Base-by-base conservation (phyloP, 2,329 filamentous ascomycete genomes). In the Paraphoma sp. region DNA sequence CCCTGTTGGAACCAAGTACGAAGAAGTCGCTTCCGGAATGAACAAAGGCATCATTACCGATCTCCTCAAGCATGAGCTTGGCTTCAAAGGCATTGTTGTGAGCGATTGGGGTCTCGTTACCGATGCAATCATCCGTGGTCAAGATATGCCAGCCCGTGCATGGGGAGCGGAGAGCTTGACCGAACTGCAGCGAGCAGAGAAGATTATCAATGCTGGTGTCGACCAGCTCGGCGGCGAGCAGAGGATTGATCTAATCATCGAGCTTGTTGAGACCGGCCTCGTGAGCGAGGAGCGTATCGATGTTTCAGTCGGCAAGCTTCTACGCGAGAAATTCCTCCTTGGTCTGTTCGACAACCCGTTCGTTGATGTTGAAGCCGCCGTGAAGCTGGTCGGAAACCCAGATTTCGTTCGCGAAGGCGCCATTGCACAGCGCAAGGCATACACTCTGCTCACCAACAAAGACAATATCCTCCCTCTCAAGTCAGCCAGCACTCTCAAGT, bases 81-180 rank as follows among this genome's bases (percentile, higher is more conserved):
- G 82, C 2, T 85, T 83, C 53, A 63, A 82, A 0, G 83, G 83
- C 1, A 82, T 84, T n/a, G 76, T 85, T 0, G 74, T 80, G 2
- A 82, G 80, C 0, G 83, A 85, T 56, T 85, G 83, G 83, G 81
- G 82, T 1, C 73, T 85, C 3, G 75, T 85, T 18, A 84, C 82
- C 0, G 80, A 83, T 45, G 64, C 65, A 0, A 56, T 68, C 1
- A 79, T 83, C 30, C 29, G 61, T 0, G 81, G 80, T 1, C 78
- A 82, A 60, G 70, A 79, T 33, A 79, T 82, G 77, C 79, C 79
- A 0, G 81, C 81, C 0, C 77, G 81, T 10, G 80, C 80, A 2
- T 85, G 83, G 82, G 83, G 83, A 1, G 75, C 80, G 0, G 82
- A 85, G 58, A 65, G 78, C 48, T 67, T 82, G 1, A 79, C 65